These are phyloP conservation scores for Deakozyma indianensis DNA, from an alignment of 805 yeast species.

Conservation along the genomic window DNA sequence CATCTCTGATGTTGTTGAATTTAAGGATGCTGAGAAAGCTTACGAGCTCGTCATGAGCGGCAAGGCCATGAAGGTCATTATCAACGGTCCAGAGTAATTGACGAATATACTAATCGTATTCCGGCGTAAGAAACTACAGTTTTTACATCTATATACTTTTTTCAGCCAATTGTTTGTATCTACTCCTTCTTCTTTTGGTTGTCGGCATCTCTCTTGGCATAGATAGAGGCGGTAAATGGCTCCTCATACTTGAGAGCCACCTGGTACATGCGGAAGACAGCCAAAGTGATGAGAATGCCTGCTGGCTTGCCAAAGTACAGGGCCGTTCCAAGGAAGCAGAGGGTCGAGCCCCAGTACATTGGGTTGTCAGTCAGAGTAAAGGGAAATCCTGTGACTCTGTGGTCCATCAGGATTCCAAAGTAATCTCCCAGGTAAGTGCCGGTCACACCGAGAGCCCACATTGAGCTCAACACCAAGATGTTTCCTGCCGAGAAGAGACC, in stretches of 20 bases:
- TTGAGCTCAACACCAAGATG: conserved; percentile 63
- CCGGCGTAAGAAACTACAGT: too few species aligned
- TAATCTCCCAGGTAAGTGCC: conserved; percentile 97
- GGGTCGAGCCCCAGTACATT: conserved; percentile 88
- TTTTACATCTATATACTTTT: not conserved
- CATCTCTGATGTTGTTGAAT: conserved; percentile 60
- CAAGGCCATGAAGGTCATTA: conserved; percentile 62
- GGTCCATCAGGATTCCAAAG: conserved; percentile 87
- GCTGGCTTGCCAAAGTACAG: conserved; percentile 82
- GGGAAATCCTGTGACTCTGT: conserved; percentile 85
- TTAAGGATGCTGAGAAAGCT: conserved; percentile 62
- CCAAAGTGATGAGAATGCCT: conserved; percentile 56
- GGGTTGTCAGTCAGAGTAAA: conserved; percentile 86
- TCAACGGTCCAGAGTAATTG: conserved; percentile 57
- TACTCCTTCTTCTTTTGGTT: conserved; percentile 16
- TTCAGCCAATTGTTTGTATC: not conserved
- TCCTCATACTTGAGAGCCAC: conserved; percentile 84
- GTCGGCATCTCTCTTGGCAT: conserved; percentile 51
- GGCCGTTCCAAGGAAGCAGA: conserved; percentile 84
- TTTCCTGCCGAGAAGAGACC: conserved; percentile 55
- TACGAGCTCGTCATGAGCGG: conserved; percentile 58
- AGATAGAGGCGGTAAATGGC: conserved; percentile 88
- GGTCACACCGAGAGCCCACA: conserved; percentile 87
- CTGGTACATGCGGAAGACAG: conserved; percentile 70
- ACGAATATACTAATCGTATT: too few species aligned